These are phyloP conservation scores for Zygosaccharomyces sapae DNA, from an alignment of 1,139 yeast genomes.

Conservation along the genomic window DNA sequence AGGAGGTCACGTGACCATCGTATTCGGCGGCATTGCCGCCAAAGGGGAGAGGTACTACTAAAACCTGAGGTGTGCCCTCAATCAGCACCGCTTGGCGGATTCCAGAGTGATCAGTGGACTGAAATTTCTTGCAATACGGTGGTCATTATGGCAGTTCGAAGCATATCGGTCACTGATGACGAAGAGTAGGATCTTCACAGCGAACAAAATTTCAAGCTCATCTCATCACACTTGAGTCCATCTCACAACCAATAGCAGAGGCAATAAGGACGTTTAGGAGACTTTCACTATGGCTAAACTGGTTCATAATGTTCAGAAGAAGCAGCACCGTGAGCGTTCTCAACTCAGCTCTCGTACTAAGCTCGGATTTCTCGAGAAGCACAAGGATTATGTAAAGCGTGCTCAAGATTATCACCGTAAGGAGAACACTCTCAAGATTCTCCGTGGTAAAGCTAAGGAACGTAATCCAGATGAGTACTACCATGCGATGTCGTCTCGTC, in stretches of 20 bases:
- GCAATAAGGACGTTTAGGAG: neutral
- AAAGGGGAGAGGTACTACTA: too few species aligned
- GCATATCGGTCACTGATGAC: constrained; percentile 1
- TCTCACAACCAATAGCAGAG: neutral
- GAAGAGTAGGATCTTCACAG: neutral
- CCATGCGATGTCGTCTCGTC: constrained; percentile 77
- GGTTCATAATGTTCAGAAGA: constrained; percentile 88
- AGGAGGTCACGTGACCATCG: neutral
- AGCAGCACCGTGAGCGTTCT: constrained; percentile 91
- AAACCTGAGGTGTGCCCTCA: too few species aligned
- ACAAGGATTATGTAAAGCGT: constrained; percentile 86
- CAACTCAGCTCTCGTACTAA: constrained; percentile 71
- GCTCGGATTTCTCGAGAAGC: constrained; percentile 86
- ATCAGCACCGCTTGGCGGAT: too few species aligned
- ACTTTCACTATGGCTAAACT: constrained; percentile 60
- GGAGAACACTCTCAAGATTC: constrained; percentile 74
- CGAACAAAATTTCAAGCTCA: constrained; percentile 9
- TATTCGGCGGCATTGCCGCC: too few species aligned
- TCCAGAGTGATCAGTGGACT: too few species aligned
- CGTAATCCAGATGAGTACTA: constrained; percentile 96
- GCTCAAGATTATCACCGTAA: constrained; percentile 87
- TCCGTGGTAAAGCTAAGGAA: constrained; percentile 64
- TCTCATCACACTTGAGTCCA: constrained; percentile 12
- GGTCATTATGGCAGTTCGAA: neutral
- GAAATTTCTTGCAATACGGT: too few species aligned